phyloP scores from a whole-genome alignment of 768 basidiomycete species.

The Mrakia gelida region DNA sequence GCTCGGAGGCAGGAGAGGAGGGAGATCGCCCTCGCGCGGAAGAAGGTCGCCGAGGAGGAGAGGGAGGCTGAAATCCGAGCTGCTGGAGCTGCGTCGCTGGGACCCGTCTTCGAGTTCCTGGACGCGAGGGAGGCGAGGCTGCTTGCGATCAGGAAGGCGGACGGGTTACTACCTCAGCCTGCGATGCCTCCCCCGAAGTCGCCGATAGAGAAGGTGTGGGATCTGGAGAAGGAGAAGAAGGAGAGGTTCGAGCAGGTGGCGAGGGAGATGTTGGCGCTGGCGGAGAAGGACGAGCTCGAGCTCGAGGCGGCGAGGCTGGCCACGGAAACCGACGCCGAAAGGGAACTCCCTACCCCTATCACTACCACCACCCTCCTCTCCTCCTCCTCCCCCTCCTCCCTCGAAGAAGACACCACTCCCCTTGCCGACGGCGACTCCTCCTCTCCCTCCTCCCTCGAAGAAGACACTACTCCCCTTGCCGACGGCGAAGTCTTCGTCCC shows the following conservation, averaged over 20 bases:
- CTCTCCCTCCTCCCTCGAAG: not conserved
- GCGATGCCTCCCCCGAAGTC: not conserved
- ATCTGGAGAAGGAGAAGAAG: not conserved
- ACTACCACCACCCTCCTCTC: not conserved
- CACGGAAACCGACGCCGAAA: not conserved
- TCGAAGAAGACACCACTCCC: not conserved
- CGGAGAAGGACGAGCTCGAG: not conserved
- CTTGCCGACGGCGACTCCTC: not conserved
- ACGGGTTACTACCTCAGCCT: not conserved
- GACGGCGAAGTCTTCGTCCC: not conserved
- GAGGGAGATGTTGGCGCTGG: not conserved
- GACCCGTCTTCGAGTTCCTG: not conserved
- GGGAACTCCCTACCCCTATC: not conserved
- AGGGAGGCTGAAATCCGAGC: not conserved
- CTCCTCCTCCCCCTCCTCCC: not conserved
- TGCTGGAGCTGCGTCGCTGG: not conserved
- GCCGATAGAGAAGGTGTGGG: not conserved
- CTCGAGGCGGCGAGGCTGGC: not conserved
- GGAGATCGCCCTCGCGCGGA: not conserved
- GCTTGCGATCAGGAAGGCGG: not conserved
- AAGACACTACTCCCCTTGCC: not conserved
- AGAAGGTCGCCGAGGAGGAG: not conserved
- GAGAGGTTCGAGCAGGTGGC: not conserved
- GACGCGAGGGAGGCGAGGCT: not conserved
- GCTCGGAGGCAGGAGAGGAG: not conserved